phyloP scores from a whole-genome alignment of 345 rosid species.

The Raphanus sativus region DNA sequence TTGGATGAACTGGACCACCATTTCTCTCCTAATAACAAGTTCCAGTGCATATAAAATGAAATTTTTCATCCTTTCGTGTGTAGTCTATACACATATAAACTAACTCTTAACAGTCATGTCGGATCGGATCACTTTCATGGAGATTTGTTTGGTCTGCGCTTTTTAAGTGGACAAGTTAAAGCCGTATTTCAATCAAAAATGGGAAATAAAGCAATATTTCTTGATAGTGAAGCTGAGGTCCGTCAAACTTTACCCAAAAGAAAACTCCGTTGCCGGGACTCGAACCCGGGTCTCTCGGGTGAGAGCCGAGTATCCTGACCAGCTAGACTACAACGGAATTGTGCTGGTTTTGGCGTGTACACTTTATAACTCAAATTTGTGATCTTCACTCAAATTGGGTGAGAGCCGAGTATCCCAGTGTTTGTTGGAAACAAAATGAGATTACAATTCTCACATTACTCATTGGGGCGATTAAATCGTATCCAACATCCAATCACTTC shows the following conservation, averaged over 20 bases:
- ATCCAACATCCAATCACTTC: not conserved
- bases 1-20: not conserved
- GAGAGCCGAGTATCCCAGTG: no score
- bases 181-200: not conserved
- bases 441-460: not conserved
- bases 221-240: not conserved
- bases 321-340: slow-evolving; percentile 41
- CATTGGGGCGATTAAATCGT: not conserved
- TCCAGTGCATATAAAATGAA: not conserved
- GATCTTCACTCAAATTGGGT: no score
- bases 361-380: no score
- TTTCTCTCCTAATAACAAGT: not conserved
- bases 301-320: slow-evolving; percentile 82
- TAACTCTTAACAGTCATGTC: not conserved
- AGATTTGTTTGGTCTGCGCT: not conserved
- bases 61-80: not conserved
- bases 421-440: not conserved
- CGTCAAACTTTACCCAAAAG: not conserved
- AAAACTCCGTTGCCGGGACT: no score
- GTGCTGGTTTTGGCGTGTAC: not conserved
- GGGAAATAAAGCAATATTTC: not conserved
- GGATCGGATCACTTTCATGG: not conserved
- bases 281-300: slow-evolving; percentile 60
- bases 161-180: not conserved
- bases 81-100: no score